phyloP scores from a whole-genome alignment of 805 yeast genomes.

The Ogataea pignaliae region DNA sequence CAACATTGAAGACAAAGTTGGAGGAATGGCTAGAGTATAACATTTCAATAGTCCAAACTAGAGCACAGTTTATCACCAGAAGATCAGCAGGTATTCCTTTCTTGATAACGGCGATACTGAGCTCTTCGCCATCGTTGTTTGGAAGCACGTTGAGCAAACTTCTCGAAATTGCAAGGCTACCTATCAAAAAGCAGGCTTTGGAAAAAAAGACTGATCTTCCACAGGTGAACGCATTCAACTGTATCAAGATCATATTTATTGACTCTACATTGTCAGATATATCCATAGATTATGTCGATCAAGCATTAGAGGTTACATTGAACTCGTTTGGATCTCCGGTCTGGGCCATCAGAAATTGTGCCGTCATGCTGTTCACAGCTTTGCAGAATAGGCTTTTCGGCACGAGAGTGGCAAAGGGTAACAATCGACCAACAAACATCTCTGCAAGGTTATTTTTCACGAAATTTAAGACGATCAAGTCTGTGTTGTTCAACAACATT shows the following conservation, averaged over 20 bases:
- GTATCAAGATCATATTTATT: slow-evolving; percentile 67
- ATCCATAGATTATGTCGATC: slow-evolving; percentile 48
- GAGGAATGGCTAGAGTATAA: slow-evolving; percentile 56
- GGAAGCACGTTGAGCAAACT: slow-evolving; percentile 48
- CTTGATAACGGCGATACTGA: slow-evolving; percentile 69
- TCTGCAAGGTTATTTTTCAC: slow-evolving; percentile 64
- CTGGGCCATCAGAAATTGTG: slow-evolving; percentile 91
- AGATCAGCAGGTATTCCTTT: slow-evolving; percentile 92
- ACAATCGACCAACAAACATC: slow-evolving; percentile 20
- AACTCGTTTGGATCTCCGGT: slow-evolving; percentile 55
- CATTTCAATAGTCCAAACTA: slow-evolving; percentile 37
- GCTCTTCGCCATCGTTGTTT: slow-evolving; percentile 44
- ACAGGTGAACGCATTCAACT: slow-evolving; percentile 90
- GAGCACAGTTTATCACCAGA: slow-evolving; percentile 72
- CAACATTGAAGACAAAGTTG: slow-evolving; percentile 36
- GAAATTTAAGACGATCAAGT: slow-evolving; percentile 50
- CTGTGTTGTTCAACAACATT: slow-evolving; percentile 43
- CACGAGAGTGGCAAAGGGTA: slow-evolving; percentile 35
- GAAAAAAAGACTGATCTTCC: slow-evolving; percentile 65
- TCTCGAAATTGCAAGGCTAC: slow-evolving; percentile 48
- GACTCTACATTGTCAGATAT: slow-evolving; percentile 62
- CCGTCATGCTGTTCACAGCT: slow-evolving; percentile 88
- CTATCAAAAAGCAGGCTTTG: slow-evolving; percentile 38
- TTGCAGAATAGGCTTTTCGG: slow-evolving; percentile 80
- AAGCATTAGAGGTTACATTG: slow-evolving; percentile 58